Evolutionary conservation across 768 basidiomycete genomes (phyloP), one percentile per base, ranked within the genome.

Genomic region (Hygrophorus russula): DNA sequence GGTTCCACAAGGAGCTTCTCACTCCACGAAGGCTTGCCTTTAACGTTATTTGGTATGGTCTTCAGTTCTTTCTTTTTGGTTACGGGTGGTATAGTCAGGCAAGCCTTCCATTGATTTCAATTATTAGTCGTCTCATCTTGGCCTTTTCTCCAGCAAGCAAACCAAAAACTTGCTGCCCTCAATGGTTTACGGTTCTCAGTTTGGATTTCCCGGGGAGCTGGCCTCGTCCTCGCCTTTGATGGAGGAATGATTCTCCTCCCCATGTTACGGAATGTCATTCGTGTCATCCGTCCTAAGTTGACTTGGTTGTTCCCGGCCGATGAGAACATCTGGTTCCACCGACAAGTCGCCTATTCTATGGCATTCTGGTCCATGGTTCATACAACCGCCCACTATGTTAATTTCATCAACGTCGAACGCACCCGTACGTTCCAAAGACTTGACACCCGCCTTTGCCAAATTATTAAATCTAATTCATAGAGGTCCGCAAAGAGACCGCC

Each of bases 261-360:
- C 28, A 82, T 94, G 80, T 59, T 93, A 45, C 84, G 91, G 56
- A 93, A 93, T 59, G 64, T 89, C 56, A 78, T 94, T 59, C 83
- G 86, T 46, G 62, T 88, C 49, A 63, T 93, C 50, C 82, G 92
- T 29, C 92, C 91, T 14, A 76, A 69, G 51, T 55, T 94, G 36
- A 62, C 76, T n/a, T 83, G 84, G 76, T 64, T 86, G 44, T 80
- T 94, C 69, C 91, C 91, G 12, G 82, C 85, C 46, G 92, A 97
- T 59, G 91, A 94, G 67, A 89, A 88, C 52, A 83, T 94, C 56
- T 93, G 91, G 92, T 91, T 86, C 71, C 91, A 96, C 61, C 71
- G 89, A 45, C 90, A 93, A 57, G 86, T 94, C 35, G 92, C 92
- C 13, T 97, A 96, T 60, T 86, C 84, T 5, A 80, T 93, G 76